Evolutionary conservation across 2,329 filamentous ascomycete genomes (phyloP).

Genomic region (Canariomyces notabilis): DNA sequence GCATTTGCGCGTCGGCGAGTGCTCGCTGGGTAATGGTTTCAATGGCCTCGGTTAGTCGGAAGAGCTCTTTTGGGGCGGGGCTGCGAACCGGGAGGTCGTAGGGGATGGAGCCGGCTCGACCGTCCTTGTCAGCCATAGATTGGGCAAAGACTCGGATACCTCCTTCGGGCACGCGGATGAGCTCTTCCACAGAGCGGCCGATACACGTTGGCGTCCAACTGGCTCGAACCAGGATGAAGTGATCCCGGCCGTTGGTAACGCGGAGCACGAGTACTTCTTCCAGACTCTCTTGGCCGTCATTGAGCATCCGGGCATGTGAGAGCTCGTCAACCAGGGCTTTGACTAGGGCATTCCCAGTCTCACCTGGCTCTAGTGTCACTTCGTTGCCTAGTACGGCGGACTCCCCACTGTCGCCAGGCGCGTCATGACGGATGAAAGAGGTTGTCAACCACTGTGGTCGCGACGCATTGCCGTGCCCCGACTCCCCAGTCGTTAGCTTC

Average conservation of each 20-base stretch:
- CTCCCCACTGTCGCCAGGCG: slow-evolving; percentile 30
- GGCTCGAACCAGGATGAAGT: slow-evolving; percentile 80
- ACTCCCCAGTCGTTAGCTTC: slow-evolving; percentile 51
- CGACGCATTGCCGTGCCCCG: slow-evolving; percentile 25
- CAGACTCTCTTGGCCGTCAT: slow-evolving; percentile 58
- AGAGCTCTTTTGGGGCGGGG: slow-evolving; percentile 83
- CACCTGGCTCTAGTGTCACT: slow-evolving; percentile 75
- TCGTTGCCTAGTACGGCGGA: slow-evolving; percentile 36
- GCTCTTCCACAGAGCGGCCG: slow-evolving; percentile 78
- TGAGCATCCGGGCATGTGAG: slow-evolving; percentile 62
- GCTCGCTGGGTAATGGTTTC: slow-evolving; percentile 52
- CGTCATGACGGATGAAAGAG: slow-evolving; percentile 52
- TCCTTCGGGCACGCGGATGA: slow-evolving; percentile 79
- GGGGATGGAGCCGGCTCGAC: slow-evolving; percentile 43
- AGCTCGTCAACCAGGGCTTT: slow-evolving; percentile 62
- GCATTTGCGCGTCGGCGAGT: slow-evolving; percentile 57
- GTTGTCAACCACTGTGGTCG: slow-evolving; percentile 66
- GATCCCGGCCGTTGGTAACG: slow-evolving; percentile 77
- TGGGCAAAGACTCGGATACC: slow-evolving; percentile 58
- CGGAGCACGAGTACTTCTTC: slow-evolving; percentile 87
- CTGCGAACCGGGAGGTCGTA: slow-evolving; percentile 59
- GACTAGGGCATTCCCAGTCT: slow-evolving; percentile 68
- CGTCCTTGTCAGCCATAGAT: slow-evolving; percentile 30
- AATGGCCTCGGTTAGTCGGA: slow-evolving; percentile 79
- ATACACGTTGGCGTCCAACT: slow-evolving; percentile 79